Evolutionary conservation across 495 filamentous ascomycete species (phyloP), one percentile per base, ranked within the genome.

Genomic region (Annulohypoxylon nitens): DNA sequence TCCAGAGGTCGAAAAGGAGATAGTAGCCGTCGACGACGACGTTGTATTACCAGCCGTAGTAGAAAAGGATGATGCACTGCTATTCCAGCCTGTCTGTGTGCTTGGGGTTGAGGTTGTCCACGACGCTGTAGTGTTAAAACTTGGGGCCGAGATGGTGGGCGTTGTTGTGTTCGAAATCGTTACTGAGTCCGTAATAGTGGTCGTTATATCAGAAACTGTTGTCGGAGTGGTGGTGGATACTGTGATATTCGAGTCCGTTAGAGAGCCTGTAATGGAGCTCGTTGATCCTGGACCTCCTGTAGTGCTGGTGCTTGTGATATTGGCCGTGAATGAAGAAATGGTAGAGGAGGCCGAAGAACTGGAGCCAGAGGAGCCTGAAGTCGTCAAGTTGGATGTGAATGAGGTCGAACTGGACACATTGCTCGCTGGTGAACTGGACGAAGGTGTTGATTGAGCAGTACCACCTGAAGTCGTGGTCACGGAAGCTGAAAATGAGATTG

Each of bases 401-500:
- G 53, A 34, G 6, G 7, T 23, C 12, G 39, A 50, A 23, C 16
- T 18, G 12, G 53, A 57, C 2, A 36, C 26, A 57, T 9, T 16
- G 9, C 25, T 20, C 4, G 30, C 14, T 11, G 53, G n/a, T 2
- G 53, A 3, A 36, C 10, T 12, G 7, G 2, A 30, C 4, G 41
- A 10, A 14, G 43, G 3, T 0, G 73, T 64, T 23, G 64, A 50
- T 37, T 64, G 64, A 12, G 34, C 9, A 58, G 41, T 57, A 25
- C 53, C 45, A 41, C 48, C 57, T 51, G 68, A 36, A 0, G 10
- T 25, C n/a, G 36, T 54, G 55, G 41, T 63, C 8, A 64, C 71
- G 33, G 67, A 62, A 33, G 66, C 25, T 4, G 71, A 67, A 20
- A 50, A 62, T 18, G 18, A 33, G n/a, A 47, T 47, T 10, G 48